phyloP scores from a whole-genome alignment of 306 rosid species.

The Styphnolobium japonicum region DNA sequence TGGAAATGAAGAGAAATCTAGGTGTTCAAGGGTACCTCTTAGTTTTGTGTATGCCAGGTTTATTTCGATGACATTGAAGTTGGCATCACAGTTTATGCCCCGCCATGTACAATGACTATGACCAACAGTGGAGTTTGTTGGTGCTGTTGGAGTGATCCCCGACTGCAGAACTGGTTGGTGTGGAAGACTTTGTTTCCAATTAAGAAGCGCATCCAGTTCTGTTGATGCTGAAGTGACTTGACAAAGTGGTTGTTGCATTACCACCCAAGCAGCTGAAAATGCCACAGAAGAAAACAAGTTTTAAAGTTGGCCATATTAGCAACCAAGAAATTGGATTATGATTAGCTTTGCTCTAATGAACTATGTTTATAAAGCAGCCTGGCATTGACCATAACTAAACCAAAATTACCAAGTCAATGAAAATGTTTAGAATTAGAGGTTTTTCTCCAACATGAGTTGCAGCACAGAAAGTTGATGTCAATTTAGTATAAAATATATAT shows the following conservation, averaged over 20 bases:
- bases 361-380: no score
- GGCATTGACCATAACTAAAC: no score
- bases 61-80: slow-evolving; percentile 11
- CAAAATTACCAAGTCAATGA: no score
- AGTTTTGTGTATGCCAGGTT: slow-evolving; percentile 34
- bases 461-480: no score
- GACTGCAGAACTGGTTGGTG: background rate
- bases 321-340: no score
- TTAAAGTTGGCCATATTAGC: background rate
- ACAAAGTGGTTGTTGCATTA: background rate
- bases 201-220: background rate
- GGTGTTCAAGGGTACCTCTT: slow-evolving; percentile 25
- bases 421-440: no score
- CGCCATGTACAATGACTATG: background rate
- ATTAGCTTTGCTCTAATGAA: no score
- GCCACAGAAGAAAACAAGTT: background rate
- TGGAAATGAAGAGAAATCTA: slow-evolving; percentile 35
- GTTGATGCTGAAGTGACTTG: background rate
- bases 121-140: background rate
- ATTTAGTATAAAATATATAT: no score
- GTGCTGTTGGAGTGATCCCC: background rate
- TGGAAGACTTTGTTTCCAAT: background rate
- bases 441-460: no score
- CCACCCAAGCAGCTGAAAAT: background rate
- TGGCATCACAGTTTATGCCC: slow-evolving; percentile 28